Conservation (phyloP, 768 basidiomycete genomes). For the Collybiopsis confluens region DNA sequence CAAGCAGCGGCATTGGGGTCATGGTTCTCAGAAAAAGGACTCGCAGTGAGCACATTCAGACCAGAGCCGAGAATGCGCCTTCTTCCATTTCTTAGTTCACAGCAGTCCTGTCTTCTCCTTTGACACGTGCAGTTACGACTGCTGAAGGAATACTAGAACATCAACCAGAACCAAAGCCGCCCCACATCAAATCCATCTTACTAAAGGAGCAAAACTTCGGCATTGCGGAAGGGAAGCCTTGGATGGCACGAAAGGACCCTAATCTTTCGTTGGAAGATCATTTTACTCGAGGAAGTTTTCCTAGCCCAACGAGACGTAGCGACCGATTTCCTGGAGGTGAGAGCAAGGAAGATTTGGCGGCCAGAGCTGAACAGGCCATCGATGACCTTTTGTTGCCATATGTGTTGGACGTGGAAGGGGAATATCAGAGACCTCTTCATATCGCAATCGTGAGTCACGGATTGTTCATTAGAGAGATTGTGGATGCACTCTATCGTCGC, state of each 20-base stretch:
- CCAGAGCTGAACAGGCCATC: conserved; percentile 49
- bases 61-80: too few species aligned
- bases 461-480: conserved; percentile 57
- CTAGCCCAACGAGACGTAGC: conserved; percentile 37
- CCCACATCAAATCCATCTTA: conserved; percentile 42
- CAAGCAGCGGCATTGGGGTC: conserved; percentile 63
- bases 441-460: conserved; percentile 77
- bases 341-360: conserved; percentile 56
- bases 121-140: conserved; percentile 61
- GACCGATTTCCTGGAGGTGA: conserved; percentile 69
- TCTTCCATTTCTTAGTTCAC: too few species aligned
- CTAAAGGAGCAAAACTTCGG: conserved; percentile 73
- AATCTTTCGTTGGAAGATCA: conserved; percentile 40
- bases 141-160: conserved; percentile 50
- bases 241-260: conserved; percentile 28
- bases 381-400: conserved; percentile 53
- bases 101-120: conserved; percentile 61
- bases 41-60: too few species aligned
- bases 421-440: conserved; percentile 33
- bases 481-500: conserved; percentile 45
- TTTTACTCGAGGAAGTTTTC: conserved; percentile 49
- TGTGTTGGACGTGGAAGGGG: conserved; percentile 36
- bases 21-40: conserved; percentile 35
- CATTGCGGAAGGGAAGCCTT: conserved; percentile 60
- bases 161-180: conserved; percentile 43